A percentile compares a stretch with the other conserved stretches of the same genome.
Evolutionary conservation across 2,329 filamentous ascomycete genomes (phyloP).

Genomic region (Aspergillus fijiensis): DNA sequence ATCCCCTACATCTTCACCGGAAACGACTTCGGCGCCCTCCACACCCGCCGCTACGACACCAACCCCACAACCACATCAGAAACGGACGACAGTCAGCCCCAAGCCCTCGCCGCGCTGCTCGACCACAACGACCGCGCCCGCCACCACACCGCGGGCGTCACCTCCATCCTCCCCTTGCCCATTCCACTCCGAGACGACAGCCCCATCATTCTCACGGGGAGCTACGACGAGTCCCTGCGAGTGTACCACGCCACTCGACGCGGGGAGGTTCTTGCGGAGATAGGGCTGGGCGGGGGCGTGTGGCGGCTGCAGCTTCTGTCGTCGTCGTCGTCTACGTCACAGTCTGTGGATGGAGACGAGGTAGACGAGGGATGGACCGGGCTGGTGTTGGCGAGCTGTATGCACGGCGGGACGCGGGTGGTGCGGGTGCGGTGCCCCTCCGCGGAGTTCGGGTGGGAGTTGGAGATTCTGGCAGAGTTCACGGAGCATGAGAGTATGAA

Average conservation of each 20-base stretch:
- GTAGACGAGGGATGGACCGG: conserved; percentile 28
- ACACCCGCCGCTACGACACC: conserved; percentile 29
- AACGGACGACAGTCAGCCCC: not conserved
- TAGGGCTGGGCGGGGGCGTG: conserved; percentile 74
- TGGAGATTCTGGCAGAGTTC: conserved; percentile 68
- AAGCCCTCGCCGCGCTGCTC: conserved; percentile 21
- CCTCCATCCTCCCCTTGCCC: conserved; percentile 73
- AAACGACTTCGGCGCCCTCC: conserved; percentile 40
- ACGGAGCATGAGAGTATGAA: conserved; percentile 93
- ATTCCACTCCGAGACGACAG: conserved; percentile 43
- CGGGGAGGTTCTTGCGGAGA: conserved; percentile 59
- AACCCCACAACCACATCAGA: not conserved
- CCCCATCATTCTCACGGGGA: conserved; percentile 74
- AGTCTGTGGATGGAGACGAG: not conserved
- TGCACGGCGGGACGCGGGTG: conserved; percentile 83
- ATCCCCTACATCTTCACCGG: conserved; percentile 39
- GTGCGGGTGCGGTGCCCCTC: conserved; percentile 43
- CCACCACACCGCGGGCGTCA: conserved; percentile 79
- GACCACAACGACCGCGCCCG: conserved; percentile 50
- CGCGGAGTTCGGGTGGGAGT: conserved; percentile 50
- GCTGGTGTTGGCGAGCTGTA: conserved; percentile 79
- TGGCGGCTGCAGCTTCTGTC: conserved; percentile 71
- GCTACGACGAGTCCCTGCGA: conserved; percentile 83
- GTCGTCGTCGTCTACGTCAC: conserved; percentile 10
- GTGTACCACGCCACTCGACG: conserved; percentile 49